Percentiles rank a stretch among this genome's conserved stretches.
phyloP scores from a whole-genome alignment of 306 rosid species.

The Begonia peltatifolia region DNA sequence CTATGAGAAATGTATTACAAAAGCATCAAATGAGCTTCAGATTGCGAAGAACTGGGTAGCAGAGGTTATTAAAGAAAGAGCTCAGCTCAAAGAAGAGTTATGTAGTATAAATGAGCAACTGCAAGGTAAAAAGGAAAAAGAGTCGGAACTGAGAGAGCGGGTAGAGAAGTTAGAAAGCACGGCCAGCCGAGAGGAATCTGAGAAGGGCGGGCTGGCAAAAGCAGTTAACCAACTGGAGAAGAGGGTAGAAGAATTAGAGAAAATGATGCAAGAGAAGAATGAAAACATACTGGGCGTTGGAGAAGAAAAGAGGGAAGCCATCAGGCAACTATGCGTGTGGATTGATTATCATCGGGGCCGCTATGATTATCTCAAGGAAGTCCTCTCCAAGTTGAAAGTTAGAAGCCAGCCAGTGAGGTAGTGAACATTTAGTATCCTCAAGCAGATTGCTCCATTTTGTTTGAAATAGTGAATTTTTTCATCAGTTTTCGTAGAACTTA shows the following conservation, averaged over 20 bases:
- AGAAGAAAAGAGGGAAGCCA: conserved; percentile 94
- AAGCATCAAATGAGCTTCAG: conserved; percentile 37
- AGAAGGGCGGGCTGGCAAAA: conserved; percentile 40
- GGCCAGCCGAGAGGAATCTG: conserved; percentile 40
- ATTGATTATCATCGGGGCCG: conserved; percentile 79
- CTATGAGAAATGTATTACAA: conserved; percentile 23
- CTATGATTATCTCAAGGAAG: conserved; percentile 57
- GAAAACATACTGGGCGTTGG: conserved; percentile 41
- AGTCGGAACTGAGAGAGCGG: conserved; percentile 20
- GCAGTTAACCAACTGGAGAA: conserved; percentile 44
- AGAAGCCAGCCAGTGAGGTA: conserved; percentile 23
- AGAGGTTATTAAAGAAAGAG: background rate
- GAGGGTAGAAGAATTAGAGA: conserved; percentile 47
- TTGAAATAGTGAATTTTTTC: conserved; percentile 10
- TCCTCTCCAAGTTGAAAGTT: conserved; percentile 31
- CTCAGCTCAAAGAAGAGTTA: conserved; percentile 26
- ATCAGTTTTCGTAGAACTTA: too few species aligned
- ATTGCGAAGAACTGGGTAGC: conserved; percentile 35
- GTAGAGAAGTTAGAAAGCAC: conserved; percentile 39
- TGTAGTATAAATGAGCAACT: conserved; percentile 32
- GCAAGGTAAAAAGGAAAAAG: conserved; percentile 23
- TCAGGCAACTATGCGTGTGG: conserved; percentile 86
- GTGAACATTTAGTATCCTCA: background rate
- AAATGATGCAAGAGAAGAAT: conserved; percentile 54
- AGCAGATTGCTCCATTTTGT: background rate